These are phyloP conservation scores for Crithidia thermophila DNA, from an alignment of 208 protist genomes.

Conservation along the genomic window DNA sequence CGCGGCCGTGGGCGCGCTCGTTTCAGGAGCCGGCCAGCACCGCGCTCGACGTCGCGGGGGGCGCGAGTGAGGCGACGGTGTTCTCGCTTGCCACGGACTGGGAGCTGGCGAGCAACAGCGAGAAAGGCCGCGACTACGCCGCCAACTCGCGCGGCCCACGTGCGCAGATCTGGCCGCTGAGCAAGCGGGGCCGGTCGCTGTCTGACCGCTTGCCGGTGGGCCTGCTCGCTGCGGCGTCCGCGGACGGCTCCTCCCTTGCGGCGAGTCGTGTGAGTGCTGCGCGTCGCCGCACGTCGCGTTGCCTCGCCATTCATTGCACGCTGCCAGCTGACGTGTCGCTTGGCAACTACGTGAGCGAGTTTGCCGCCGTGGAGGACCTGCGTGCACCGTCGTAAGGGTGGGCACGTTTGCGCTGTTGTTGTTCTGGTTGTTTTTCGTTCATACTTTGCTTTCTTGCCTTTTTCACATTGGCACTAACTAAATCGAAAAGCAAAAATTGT, in stretches of 20 bases:
- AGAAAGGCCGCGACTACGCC: slow-evolving; percentile 35
- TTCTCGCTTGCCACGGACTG: slow-evolving; percentile 37
- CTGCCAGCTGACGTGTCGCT: slow-evolving; percentile 51
- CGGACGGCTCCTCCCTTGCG: slow-evolving; percentile 19
- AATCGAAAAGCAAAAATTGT: too few relatives aligned
- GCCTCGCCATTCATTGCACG: slow-evolving; percentile 74
- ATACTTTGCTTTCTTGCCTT: background rate
- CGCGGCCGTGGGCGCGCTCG: slow-evolving; percentile 56
- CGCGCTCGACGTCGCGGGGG: background rate
- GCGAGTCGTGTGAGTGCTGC: background rate
- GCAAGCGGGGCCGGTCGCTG: slow-evolving; percentile 60
- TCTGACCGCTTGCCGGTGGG: slow-evolving; percentile 72
- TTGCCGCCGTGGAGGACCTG: slow-evolving; percentile 25
- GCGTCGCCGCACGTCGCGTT: slow-evolving; percentile 24
- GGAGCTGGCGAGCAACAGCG: slow-evolving; percentile 35
- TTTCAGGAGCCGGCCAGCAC: slow-evolving; percentile 44
- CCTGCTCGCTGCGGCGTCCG: slow-evolving; percentile 41
- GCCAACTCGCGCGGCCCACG: slow-evolving; percentile 39
- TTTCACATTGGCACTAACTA: background rate
- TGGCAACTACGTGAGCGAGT: slow-evolving; percentile 60
- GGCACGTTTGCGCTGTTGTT: background rate
- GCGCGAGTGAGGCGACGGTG: background rate
- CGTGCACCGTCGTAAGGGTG: background rate
- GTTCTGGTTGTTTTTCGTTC: background rate
- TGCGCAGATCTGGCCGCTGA: slow-evolving; percentile 53